Percentiles rank a stretch among this genome's conserved stretches.
Evolutionary conservation across 164 flowering plant species (phyloP).

Genomic region (Pachysandra terminalis): DNA sequence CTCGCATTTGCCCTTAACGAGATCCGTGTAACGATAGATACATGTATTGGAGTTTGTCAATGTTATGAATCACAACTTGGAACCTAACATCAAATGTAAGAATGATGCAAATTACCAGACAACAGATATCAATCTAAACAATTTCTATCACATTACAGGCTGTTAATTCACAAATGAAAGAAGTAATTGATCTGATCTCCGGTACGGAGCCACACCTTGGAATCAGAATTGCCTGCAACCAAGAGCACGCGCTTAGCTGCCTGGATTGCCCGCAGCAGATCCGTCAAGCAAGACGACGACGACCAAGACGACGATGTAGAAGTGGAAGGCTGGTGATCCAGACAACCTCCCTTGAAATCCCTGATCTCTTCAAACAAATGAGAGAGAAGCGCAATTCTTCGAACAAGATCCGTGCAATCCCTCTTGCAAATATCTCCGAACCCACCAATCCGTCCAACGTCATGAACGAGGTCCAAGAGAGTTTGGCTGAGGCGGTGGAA

Average conservation of each 20-base stretch:
- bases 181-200: not conserved
- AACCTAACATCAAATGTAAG: too few relatives aligned
- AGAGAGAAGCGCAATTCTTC: conserved; percentile 57
- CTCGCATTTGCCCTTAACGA: too few relatives aligned
- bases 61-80: too few relatives aligned
- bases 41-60: too few relatives aligned
- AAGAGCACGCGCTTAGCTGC: conserved; percentile 52
- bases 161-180: not conserved
- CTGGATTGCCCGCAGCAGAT: conserved; percentile 45
- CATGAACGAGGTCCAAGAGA: conserved; percentile 39
- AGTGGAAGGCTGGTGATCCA: conserved; percentile 2
- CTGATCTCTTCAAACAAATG: conserved; percentile 76
- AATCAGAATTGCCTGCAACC: conserved; percentile 31
- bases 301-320: conserved; percentile 12
- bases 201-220: conserved; percentile 2
- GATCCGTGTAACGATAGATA: too few relatives aligned
- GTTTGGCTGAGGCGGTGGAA: conserved; percentile 8
- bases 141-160: not conserved
- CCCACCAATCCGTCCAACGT: conserved; percentile 28
- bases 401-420: conserved; percentile 68
- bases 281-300: conserved; percentile 38
- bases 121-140: too few relatives aligned
- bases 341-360: conserved; percentile 25
- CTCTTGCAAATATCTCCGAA: conserved; percentile 37
- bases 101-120: too few relatives aligned